Percentiles rank a stretch among this genome's conserved stretches.
Evolutionary conservation across 2,329 filamentous ascomycete species (phyloP).

Genomic region (Botrytis deweyae): DNA sequence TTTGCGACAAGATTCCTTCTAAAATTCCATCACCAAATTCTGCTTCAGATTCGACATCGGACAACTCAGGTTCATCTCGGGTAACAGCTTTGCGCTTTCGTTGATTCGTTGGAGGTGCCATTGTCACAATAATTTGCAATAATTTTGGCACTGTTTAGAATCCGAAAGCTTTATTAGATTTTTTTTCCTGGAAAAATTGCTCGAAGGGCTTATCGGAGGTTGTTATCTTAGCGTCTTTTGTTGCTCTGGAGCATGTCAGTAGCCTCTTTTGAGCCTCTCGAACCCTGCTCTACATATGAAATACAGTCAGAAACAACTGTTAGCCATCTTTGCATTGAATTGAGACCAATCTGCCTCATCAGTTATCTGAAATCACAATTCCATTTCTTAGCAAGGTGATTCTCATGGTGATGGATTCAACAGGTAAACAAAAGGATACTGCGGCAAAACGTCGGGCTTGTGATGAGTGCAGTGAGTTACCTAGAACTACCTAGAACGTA

Average conservation of each 20-base stretch:
- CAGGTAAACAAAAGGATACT: conserved; percentile 21
- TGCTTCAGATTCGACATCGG: conserved; percentile 56
- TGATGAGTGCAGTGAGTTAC: conserved; percentile 63
- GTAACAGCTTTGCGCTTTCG: conserved; percentile 64
- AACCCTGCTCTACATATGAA: background rate
- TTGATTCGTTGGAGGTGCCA: conserved; percentile 34
- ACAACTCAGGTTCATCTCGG: conserved; percentile 49
- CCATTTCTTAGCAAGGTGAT: background rate
- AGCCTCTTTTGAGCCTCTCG: background rate
- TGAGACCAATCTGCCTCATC: background rate
- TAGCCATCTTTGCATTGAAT: background rate
- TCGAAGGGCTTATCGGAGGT: conserved; percentile 19
- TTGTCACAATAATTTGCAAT: conserved; percentile 23
- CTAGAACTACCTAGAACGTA: background rate
- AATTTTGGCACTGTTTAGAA: conserved; percentile 20
- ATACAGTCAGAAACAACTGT: conserved; percentile 5
- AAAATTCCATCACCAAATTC: conserved; percentile 57
- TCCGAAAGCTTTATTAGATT: conserved; percentile 25
- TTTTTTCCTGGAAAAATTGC: conserved; percentile 24
- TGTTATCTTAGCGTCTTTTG: conserved; percentile 33
- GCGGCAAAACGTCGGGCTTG: conserved; percentile 58
- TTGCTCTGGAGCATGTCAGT: background rate
- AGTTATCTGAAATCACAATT: background rate
- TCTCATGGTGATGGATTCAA: conserved; percentile 25
- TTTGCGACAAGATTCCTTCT: conserved; percentile 57